Base-by-base conservation (phyloP, 2,329 filamentous ascomycete genomes). In the Emergomyces africanus region DNA sequence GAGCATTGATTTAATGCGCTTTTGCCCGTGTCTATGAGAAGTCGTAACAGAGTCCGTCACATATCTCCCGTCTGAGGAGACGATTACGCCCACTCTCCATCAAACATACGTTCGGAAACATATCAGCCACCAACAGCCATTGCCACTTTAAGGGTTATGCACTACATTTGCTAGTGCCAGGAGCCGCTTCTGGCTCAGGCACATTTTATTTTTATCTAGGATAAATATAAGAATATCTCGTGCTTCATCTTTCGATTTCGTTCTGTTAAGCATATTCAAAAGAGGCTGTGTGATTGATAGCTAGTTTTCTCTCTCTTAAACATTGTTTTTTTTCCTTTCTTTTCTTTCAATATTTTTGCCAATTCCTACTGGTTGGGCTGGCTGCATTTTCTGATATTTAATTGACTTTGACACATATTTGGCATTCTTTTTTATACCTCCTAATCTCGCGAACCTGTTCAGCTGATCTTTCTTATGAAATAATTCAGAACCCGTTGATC, bases 291-390 rank as follows among this genome's bases (percentile, higher is more conserved):
- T 53, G 49, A 53, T 55, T 42, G 37, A 44, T 44, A 55, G 5
- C 53, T 57, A 50, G 48, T 25, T 37, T 53, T 54, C 46, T 50
- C 20, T 48, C 51, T 39, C 39, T 37, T 41, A 54, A 3, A 3
- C 14, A 30, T 25, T 49, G 10, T 48, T 49, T 35, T 37, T 54
- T 5, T 57, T 35, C 20, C 12, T 62, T 67, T 72, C 74, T 73
- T 72, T 77, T 75, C n/a, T n/a, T n/a, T n/a, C n/a, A n/a, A n/a
- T n/a, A 71, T 77, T 78, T 25, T 53, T 62, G 66, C n/a, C 71
- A 74, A 74, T 72, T 77, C 75, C 77, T 78, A 79, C 78, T 78
- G 78, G 78, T 71, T 79, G 78, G 77, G 78, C 75, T 76, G 74
- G 74, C 72, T 78, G 72, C 77, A 75, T 78, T 79, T 76, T 70